Conservation (phyloP, 495 filamentous ascomycete genomes). For the Penicillium maclennaniae region DNA sequence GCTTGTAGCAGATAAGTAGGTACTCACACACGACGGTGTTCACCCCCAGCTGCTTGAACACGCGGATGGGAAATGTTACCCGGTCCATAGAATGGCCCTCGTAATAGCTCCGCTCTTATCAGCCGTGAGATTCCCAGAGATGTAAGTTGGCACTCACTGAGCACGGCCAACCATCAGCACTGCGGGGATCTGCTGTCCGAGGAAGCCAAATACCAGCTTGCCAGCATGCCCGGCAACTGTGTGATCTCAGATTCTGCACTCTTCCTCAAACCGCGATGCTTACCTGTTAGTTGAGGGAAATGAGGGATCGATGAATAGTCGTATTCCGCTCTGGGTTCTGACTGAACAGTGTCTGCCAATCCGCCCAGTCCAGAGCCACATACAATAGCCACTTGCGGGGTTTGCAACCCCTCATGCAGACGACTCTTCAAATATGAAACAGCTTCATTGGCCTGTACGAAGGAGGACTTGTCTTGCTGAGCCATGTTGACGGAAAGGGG, state of each 20-base stretch:
- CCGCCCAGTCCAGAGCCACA: constrained; percentile 72
- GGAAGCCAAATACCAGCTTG: constrained; percentile 66
- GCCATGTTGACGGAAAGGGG: constrained; percentile 11
- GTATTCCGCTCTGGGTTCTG: constrained; percentile 51
- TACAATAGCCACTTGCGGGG: constrained; percentile 63
- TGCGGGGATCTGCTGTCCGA: constrained; percentile 54
- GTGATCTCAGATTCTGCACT: constrained; percentile 1
- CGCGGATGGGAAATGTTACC: constrained; percentile 66
- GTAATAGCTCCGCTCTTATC: constrained; percentile 55
- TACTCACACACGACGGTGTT: constrained; percentile 57
- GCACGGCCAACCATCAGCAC: constrained; percentile 71
- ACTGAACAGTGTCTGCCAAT: constrained; percentile 56
- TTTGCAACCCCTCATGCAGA: constrained; percentile 45
- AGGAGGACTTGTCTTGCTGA: constrained; percentile 16
- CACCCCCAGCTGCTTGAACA: constrained; percentile 65
- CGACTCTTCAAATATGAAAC: constrained; percentile 31
- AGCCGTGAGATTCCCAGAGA: not conserved
- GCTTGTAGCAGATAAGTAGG: not conserved
- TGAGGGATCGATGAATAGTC: constrained; percentile 61
- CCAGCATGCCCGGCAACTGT: constrained; percentile 69
- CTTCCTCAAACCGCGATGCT: constrained; percentile 11
- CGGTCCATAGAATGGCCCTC: constrained; percentile 68
- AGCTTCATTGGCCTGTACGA: constrained; percentile 40
- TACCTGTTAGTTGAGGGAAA: constrained; percentile 65
- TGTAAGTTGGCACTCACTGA: constrained; percentile 53